Evolutionary conservation across 2,329 filamentous ascomycete genomes (phyloP).

Genomic region (Aspergillus neotritici): DNA sequence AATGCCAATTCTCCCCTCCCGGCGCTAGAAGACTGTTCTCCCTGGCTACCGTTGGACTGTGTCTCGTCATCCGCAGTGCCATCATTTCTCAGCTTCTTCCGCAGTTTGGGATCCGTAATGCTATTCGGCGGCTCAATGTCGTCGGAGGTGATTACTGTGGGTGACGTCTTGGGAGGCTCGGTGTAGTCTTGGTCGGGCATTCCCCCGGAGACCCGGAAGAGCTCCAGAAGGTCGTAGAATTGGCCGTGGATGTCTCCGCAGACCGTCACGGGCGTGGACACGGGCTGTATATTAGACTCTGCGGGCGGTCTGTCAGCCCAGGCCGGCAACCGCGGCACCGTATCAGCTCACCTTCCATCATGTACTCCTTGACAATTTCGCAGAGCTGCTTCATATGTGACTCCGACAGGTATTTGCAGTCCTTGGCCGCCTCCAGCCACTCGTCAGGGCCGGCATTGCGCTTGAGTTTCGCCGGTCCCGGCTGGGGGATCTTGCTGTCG

Average conservation of each 20-base stretch:
- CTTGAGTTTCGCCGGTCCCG: conserved; percentile 79
- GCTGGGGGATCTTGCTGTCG: conserved; percentile 67
- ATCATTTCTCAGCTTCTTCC: conserved; percentile 69
- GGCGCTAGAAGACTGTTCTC: conserved; percentile 25
- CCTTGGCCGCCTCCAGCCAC: conserved; percentile 94
- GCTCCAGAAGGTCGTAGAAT: conserved; percentile 94
- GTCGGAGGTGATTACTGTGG: conserved; percentile 76
- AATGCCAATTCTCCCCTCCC: conserved; percentile 38
- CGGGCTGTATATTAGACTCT: conserved; percentile 99
- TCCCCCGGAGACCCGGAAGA: conserved; percentile 92
- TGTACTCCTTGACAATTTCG: conserved; percentile 96
- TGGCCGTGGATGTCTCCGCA: conserved; percentile 98
- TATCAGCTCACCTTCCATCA: conserved; percentile 76
- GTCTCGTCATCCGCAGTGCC: conserved; percentile 26
- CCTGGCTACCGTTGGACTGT: conserved; percentile 13
- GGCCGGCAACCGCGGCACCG: background rate
- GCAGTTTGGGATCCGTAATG: conserved; percentile 80
- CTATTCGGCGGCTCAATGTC: conserved; percentile 86
- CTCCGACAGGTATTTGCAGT: conserved; percentile 95
- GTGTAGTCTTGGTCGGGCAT: conserved; percentile 81
- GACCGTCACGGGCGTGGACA: conserved; percentile 90
- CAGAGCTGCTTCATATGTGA: conserved; percentile 97
- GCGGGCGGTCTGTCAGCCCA: conserved; percentile 12
- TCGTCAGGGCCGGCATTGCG: conserved; percentile 84
- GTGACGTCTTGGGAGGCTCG: conserved; percentile 62